Base-by-base conservation (phyloP, 2,329 filamentous ascomycete genomes). In the Rutstroemia sydowiana region DNA sequence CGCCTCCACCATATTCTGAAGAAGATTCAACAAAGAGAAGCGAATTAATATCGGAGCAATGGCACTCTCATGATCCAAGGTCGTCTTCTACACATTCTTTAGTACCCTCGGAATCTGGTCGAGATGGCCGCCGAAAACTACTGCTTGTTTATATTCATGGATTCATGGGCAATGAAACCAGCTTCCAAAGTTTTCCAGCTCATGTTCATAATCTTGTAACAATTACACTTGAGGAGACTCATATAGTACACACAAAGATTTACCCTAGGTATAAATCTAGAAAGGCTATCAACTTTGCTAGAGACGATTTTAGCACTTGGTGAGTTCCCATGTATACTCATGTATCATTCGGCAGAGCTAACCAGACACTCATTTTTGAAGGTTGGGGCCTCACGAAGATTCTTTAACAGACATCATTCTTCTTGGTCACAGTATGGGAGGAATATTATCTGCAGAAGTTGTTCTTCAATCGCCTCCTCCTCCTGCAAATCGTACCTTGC, bases 361-460 rank as follows among this genome's bases (percentile, higher is more conserved):
- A 47, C 58, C 62, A 20, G 61, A 47, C 6, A 26, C 28, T 3
- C 13, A 11, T 23, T 21, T 28, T 13, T 30, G 28, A 53, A 81
- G 78, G 88, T 73, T 95, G 28, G 73, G 78, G 53, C 88, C 88
- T 6, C 88, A 95, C 61, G 85, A 92, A 66, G 79, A 79, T 26
- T 71, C 76, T 3, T 78, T 74, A 18, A 90, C 88, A 1, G 91
- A 96, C 71, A 76, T 95, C 2, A 75, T 96, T 18, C 74, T 96
- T 3, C 73, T 95, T 2, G 90, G 91, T 1, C 91, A 95, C 67
- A 95, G 88, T 39, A 92, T 96, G 82, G 91, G 91, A 14, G 91
- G 91, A 1, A 74, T 96, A 21, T 69, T 96, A 23, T 81, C 86
- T 23, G 88, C 87, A 1, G 91, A 96, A 61, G 79, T 95, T 23